Conservation (phyloP, 169 alveolate genomes). For the Eimeria falciformis region DNA sequence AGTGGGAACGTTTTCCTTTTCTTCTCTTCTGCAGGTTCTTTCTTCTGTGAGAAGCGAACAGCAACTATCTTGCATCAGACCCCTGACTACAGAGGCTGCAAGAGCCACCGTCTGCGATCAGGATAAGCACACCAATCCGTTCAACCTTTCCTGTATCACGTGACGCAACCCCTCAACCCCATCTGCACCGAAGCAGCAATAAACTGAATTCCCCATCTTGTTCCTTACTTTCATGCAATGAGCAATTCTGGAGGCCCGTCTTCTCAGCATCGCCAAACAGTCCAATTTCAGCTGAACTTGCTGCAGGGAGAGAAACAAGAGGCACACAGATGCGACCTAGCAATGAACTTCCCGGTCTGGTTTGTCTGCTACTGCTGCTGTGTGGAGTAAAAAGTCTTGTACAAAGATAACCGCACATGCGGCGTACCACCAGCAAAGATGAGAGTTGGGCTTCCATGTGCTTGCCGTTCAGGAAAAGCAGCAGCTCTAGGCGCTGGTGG, state of each 20-base stretch:
- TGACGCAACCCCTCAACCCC: too few relatives aligned
- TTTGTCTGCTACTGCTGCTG: too few relatives aligned
- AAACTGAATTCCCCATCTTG: too few relatives aligned
- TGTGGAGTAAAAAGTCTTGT: too few relatives aligned
- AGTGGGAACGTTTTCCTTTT: background rate
- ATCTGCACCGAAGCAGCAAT: too few relatives aligned
- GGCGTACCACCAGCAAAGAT: background rate
- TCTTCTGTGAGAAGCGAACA: background rate
- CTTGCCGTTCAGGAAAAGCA: slow-evolving; percentile 14
- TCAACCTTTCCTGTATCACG: too few relatives aligned
- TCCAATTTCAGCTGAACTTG: slow-evolving; percentile 36
- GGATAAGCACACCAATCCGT: too few relatives aligned
- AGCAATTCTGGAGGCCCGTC: background rate
- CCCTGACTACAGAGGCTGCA: slow-evolving; percentile 12
- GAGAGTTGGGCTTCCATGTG: slow-evolving; percentile 14
- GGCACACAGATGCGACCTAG: background rate
- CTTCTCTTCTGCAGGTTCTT: background rate
- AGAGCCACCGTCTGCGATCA: background rate
- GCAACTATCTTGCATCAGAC: background rate
- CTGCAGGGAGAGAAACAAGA: background rate
- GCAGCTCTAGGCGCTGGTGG: slow-evolving; percentile 48
- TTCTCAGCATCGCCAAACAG: slow-evolving; percentile 30
- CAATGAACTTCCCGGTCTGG: too few relatives aligned
- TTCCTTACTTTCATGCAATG: slow-evolving; percentile 5
- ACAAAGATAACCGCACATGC: too few relatives aligned